Evolutionary conservation across 306 rosid species (phyloP).

Genomic region (Trichosanthes truncata): DNA sequence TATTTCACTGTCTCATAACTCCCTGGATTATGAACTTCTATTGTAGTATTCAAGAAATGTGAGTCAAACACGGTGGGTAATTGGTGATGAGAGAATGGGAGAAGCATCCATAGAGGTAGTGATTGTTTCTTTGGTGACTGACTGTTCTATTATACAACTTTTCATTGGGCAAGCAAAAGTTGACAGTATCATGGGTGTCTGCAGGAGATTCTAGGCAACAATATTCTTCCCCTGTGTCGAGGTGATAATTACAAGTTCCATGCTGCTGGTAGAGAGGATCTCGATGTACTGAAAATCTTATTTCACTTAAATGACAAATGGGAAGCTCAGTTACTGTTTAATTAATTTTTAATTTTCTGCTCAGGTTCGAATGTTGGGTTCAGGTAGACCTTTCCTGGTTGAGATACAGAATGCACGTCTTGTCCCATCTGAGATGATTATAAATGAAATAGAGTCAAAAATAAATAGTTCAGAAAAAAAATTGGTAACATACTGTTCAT

Average conservation of each 20-base stretch:
- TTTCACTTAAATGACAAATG: conserved; percentile 9
- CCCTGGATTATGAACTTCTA: conserved; percentile 2
- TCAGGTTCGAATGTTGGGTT: conserved; percentile 91
- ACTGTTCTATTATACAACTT: conserved; percentile 2
- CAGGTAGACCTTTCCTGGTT: conserved; percentile 88
- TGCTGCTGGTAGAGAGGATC: conserved; percentile 97
- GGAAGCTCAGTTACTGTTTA: conserved; percentile 13
- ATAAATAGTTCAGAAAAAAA: conserved; percentile 52
- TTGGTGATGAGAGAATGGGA: conserved; percentile 94
- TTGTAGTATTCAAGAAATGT: conserved; percentile 90
- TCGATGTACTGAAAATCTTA: conserved; percentile 47
- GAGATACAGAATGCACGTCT: conserved; percentile 70
- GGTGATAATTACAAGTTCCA: conserved; percentile 91
- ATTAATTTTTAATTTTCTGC: conserved; percentile 10
- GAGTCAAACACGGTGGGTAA: conserved; percentile 91
- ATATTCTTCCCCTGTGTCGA: conserved; percentile 49
- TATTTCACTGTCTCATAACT: not conserved
- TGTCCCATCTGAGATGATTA: conserved; percentile 44
- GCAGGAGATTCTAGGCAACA: conserved; percentile 73
- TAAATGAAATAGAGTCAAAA: conserved; percentile 40
- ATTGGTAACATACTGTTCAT: conserved; percentile 42
- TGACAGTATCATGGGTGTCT: conserved; percentile 19
- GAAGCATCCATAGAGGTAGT: conserved; percentile 94
- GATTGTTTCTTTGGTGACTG: conserved; percentile 10
- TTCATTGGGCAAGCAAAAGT: conserved; percentile 12